Percentiles rank a stretch among this genome's conserved stretches.
Conservation (phyloP, 306 rosid species). For the Fagus sylvatica region DNA sequence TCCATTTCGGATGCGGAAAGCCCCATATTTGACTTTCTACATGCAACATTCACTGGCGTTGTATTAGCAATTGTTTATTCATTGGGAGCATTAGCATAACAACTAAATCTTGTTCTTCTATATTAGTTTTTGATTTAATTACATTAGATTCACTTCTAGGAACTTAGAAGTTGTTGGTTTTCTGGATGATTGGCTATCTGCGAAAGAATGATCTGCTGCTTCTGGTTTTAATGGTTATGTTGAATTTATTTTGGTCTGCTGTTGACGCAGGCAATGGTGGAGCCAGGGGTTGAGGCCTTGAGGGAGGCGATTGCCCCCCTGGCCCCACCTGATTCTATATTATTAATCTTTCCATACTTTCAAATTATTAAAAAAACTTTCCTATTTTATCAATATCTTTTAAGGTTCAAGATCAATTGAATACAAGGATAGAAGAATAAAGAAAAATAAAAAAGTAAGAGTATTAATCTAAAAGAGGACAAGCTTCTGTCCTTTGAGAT, state of each 20-base stretch:
- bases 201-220: not conserved
- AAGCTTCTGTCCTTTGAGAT: not conserved
- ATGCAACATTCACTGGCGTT: not conserved
- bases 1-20: not conserved
- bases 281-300: too few relatives aligned
- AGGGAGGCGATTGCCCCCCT: too few relatives aligned
- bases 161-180: not conserved
- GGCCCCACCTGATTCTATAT: too few relatives aligned
- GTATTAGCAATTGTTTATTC: not conserved
- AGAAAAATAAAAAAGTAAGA: too few relatives aligned
- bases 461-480: too few relatives aligned
- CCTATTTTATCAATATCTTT: too few relatives aligned
- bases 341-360: too few relatives aligned
- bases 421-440: too few relatives aligned
- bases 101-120: not conserved
- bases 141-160: not conserved
- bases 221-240: not conserved
- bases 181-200: not conserved
- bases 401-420: too few relatives aligned
- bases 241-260: not conserved
- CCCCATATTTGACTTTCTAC: not conserved
- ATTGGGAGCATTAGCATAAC: not conserved
- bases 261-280: too few relatives aligned
- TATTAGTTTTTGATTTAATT: not conserved
- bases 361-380: too few relatives aligned